Evolutionary conservation across 495 filamentous ascomycete species (phyloP).

Genomic region (Amphirosellinia nigrospora): DNA sequence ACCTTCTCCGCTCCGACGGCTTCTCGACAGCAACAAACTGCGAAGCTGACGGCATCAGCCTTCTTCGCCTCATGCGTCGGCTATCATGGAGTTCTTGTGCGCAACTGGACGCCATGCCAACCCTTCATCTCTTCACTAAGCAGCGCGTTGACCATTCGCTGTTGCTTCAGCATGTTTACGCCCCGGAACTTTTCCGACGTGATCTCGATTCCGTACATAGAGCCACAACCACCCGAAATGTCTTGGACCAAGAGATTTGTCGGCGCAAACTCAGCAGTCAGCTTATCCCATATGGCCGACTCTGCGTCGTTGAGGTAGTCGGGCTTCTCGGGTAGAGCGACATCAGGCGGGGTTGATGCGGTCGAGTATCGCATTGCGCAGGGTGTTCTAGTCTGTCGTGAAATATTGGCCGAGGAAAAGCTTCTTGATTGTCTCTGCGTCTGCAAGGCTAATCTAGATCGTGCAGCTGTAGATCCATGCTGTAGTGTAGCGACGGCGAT

Average conservation of each 20-base stretch:
- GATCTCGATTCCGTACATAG: slow-evolving; percentile 79
- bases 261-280: slow-evolving; percentile 50
- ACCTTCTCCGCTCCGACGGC: not conserved
- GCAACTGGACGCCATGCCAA: slow-evolving; percentile 79
- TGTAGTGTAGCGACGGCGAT: slow-evolving; percentile 24
- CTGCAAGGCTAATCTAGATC: not conserved
- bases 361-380: slow-evolving; percentile 29
- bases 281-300: slow-evolving; percentile 52
- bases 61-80: not conserved
- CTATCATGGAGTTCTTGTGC: slow-evolving; percentile 56
- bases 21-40: not conserved
- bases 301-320: slow-evolving; percentile 42
- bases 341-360: slow-evolving; percentile 12
- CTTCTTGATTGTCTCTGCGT: slow-evolving; percentile 13
- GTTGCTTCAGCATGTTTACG: slow-evolving; percentile 70
- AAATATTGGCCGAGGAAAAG: not conserved
- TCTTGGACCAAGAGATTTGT: slow-evolving; percentile 68
- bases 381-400: slow-evolving; percentile 12
- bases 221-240: slow-evolving; percentile 78
- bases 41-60: not conserved
- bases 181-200: slow-evolving; percentile 69
- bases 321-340: slow-evolving; percentile 43
- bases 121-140: slow-evolving; percentile 72
- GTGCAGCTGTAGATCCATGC: slow-evolving; percentile 27
- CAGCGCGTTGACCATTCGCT: slow-evolving; percentile 71